Percentiles rank a stretch among this genome's conserved stretches.
These are phyloP conservation scores for Rhynchospora breviuscula DNA, from an alignment of 176 grass and related monocot species.

Conservation along the genomic window DNA sequence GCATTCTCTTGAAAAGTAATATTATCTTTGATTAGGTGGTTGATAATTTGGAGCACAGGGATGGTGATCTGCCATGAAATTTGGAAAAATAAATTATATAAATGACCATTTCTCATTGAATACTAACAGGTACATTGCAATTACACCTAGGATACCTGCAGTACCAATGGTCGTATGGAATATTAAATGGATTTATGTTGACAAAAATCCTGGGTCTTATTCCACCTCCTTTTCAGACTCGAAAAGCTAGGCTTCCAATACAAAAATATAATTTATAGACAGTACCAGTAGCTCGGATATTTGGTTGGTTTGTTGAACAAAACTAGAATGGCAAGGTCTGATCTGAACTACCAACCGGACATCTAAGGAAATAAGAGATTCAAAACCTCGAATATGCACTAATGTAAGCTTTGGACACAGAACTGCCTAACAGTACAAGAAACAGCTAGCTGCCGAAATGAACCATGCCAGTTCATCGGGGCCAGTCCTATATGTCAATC, in stretches of 20 bases:
- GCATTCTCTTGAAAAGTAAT: conserved; percentile 80
- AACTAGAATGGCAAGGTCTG: neutral
- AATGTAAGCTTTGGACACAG: neutral
- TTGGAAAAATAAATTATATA: neutral
- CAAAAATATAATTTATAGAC: conserved; percentile 4
- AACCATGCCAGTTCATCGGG: neutral
- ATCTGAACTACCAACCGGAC: neutral
- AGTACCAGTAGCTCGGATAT: neutral
- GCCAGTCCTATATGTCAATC: neutral
- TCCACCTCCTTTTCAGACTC: neutral
- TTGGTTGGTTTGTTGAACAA: neutral
- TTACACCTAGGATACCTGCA: conserved; percentile 3
- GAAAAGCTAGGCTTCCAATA: neutral
- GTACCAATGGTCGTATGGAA: conserved; percentile 2
- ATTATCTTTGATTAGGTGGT: conserved; percentile 86
- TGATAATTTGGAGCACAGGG: conserved; percentile 81
- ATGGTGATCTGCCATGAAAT: conserved; percentile 60
- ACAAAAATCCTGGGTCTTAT: neutral
- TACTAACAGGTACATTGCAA: conserved; percentile 16
- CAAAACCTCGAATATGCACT: neutral
- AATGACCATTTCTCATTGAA: neutral
- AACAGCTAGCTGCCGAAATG: neutral
- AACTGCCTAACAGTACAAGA: neutral
- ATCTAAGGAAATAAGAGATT: no score
- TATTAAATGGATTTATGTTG: neutral